These are phyloP conservation scores for Tetrahymena borealis DNA, from an alignment of 73 alveolate species.

Conservation along the genomic window DNA sequence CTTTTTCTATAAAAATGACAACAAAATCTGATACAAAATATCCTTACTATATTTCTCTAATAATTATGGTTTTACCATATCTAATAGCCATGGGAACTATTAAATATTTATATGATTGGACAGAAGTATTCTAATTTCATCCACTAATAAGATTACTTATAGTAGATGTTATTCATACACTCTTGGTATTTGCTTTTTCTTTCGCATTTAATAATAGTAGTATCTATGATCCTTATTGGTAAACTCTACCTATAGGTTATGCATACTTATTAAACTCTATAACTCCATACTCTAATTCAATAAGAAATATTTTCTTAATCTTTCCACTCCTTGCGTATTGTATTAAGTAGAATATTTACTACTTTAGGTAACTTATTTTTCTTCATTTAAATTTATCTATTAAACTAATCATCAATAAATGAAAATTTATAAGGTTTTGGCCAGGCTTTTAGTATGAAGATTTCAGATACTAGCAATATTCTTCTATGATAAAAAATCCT, in stretches of 20 bases:
- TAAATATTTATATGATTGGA: not conserved
- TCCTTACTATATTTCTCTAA: not conserved
- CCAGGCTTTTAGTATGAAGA: conserved; percentile 41
- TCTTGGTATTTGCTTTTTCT: not conserved
- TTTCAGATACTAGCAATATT: conserved; percentile 30
- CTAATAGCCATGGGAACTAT: not conserved
- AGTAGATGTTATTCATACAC: not conserved
- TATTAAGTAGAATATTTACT: not conserved
- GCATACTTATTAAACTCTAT: not conserved
- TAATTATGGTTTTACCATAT: not conserved
- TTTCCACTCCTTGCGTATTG: not conserved
- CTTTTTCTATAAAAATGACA: too few species aligned
- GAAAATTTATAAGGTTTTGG: conserved; percentile 27
- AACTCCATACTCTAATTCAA: not conserved
- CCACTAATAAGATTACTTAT: not conserved
- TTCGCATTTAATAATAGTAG: conserved; percentile 15
- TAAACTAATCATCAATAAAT: not conserved
- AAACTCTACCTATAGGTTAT: conserved; percentile 14
- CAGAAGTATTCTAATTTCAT: not conserved
- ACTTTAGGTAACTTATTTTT: not conserved
- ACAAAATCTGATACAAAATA: not conserved
- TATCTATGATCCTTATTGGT: conserved; percentile 41
- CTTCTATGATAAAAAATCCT: conserved; percentile 38
- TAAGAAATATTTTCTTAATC: conserved; percentile 5
- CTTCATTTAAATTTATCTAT: not conserved